These are phyloP conservation scores for Ilyonectria robusta DNA, from an alignment of 2,329 filamentous ascomycete genomes.

Conservation along the genomic window DNA sequence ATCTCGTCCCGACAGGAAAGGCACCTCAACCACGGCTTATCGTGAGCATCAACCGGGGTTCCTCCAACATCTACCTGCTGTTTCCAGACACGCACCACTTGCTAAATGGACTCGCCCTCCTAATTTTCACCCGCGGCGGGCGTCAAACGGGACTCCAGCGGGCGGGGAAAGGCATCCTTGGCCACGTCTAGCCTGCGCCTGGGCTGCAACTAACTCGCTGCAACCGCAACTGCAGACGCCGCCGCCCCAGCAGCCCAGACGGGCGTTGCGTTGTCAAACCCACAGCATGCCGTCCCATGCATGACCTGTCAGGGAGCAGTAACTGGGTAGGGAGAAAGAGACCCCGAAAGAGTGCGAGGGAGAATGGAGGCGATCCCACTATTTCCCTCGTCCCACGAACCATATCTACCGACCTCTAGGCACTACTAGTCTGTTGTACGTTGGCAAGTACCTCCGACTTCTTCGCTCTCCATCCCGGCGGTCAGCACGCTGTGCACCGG, in stretches of 20 bases:
- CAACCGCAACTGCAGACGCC: constrained; percentile 19
- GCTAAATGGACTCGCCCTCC: no score
- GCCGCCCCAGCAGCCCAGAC: constrained; percentile 14
- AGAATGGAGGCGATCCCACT: no score
- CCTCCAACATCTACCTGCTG: no score
- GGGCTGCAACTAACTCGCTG: background rate
- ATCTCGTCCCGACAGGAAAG: no score
- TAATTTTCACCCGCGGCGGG: no score
- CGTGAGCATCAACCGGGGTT: no score
- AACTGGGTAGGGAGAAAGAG: no score
- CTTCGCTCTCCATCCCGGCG: constrained; percentile 9
- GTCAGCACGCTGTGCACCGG: constrained; percentile 22
- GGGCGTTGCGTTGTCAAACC: background rate
- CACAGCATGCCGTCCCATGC: background rate
- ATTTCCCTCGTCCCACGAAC: background rate
- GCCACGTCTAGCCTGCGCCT: background rate
- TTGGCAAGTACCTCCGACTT: background rate
- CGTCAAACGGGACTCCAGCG: no score
- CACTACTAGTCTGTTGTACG: background rate
- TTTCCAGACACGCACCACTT: no score
- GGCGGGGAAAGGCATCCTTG: background rate
- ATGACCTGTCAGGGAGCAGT: background rate
- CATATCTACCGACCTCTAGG: background rate
- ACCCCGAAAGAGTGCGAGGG: no score
- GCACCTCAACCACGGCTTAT: no score